phyloP scores from a whole-genome alignment of 345 rosid genomes.

The Murraya koenigii region DNA sequence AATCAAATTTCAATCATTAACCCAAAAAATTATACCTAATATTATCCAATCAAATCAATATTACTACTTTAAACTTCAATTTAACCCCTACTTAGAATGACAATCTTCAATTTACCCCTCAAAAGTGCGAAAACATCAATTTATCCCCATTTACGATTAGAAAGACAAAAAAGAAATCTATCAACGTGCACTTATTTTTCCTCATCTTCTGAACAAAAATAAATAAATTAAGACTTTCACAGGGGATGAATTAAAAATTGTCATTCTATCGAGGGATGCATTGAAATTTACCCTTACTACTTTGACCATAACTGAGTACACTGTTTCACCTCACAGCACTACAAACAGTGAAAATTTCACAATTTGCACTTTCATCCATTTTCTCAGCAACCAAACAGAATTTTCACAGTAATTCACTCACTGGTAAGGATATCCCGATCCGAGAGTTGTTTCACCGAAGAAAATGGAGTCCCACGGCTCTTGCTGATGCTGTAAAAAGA shows the following conservation, averaged over 20 bases:
- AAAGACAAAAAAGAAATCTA: no score
- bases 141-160: no score
- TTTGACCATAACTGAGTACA: neutral
- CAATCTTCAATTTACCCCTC: no score
- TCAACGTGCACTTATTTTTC: no score
- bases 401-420: constrained; percentile 18
- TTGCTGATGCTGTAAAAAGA: constrained; percentile 45
- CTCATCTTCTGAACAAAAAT: no score
- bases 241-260: no score
- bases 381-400: neutral
- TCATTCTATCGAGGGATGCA: no score
- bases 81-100: no score
- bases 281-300: neutral
- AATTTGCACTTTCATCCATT: neutral
- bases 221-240: neutral
- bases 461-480: constrained; percentile 55
- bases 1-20: no score
- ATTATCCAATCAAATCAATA: neutral
- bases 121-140: no score
- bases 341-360: neutral
- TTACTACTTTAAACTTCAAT: neutral
- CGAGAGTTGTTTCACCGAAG: constrained; percentile 66
- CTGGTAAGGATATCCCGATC: constrained; percentile 70
- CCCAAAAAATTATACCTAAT: no score
- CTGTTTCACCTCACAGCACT: neutral